Conservation (phyloP, 176 grass and related monocot genomes). For the Aegilops umbellulata region DNA sequence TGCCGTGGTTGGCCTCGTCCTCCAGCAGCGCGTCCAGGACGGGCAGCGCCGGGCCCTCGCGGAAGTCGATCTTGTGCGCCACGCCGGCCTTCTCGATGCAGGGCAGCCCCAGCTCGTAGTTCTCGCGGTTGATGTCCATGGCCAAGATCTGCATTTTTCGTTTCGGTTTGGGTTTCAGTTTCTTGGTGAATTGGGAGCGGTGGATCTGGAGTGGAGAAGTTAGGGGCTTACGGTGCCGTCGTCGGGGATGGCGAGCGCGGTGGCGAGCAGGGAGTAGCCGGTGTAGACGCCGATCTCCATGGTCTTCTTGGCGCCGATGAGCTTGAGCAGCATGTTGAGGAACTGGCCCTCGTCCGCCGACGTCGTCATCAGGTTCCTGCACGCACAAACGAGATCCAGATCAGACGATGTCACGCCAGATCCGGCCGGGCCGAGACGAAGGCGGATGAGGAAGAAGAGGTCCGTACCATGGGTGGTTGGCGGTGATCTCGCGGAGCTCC, state of each 20-base stretch:
- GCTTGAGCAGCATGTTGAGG: conserved; percentile 79
- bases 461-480: conserved; percentile 66
- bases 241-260: conserved; percentile 82
- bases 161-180: too few species aligned
- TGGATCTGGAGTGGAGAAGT: conserved; percentile 22
- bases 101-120: conserved; percentile 88
- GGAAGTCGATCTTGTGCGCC: conserved; percentile 98
- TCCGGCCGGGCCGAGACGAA: background rate
- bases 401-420: background rate
- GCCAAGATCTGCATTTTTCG: conserved; percentile 70
- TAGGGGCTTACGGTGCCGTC: conserved; percentile 70
- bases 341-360: conserved; percentile 92
- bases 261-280: conserved; percentile 96
- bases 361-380: conserved; percentile 86
- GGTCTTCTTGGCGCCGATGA: conserved; percentile 94
- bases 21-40: conserved; percentile 67
- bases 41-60: conserved; percentile 74
- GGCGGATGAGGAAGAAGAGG: background rate
- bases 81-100: conserved; percentile 84
- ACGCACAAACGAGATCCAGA: background rate
- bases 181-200: background rate
- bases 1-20: conserved; percentile 55
- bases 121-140: conserved; percentile 96
- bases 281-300: conserved; percentile 99
- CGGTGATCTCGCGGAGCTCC: conserved; percentile 75